Base-by-base conservation (phyloP, 2,329 filamentous ascomycete species). In the Trichoderma arundinaceum region DNA sequence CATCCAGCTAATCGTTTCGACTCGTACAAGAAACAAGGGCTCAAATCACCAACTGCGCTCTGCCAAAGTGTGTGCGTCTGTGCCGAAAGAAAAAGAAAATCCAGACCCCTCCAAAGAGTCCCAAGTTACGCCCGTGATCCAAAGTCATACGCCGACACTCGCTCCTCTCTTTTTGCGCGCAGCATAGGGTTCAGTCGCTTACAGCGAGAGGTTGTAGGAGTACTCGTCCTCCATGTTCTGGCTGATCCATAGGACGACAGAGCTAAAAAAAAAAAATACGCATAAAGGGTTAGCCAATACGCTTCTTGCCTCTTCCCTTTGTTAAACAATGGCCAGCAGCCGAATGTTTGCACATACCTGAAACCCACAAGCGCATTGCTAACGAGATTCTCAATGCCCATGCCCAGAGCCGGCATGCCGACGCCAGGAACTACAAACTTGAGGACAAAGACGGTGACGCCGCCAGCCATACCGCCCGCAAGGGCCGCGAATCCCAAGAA, bases 181-280 rank as follows among this genome's bases (percentile, higher is more conserved):
- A 54, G 38, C 32, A 35, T 32, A 38, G 13, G 39, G 17, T 63
- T 32, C 4, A 33, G 15, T 66, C 59, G 5, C 65, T 78, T 75
- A 88, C 68, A 90, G 80, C 67, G 87, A 83, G 70, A 90, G 77
- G 75, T 89, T 90, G 77, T 90, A 90, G 53, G 86, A 84, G 71
- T 90, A 90, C 77, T 90, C 88, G 72, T 90, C 88, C 79, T 90
- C 88, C 85, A 90, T 89, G 72, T 90, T 90, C 81, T 90, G 88
- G 77, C 84, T 88, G 64, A 90, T 77, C 88, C 88, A 90, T 48
- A 90, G 81, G 67, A 89, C 84, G 54, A 88, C 86, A 22, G 84
- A 85, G 77, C 86, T 87, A 69, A 15, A 10, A 3, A 13, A 17
- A 43, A 69, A 15, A 10, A 3, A 13, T 17, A 43, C 43, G 8